A percentile compares a stretch with the other conserved stretches of the same genome.
These are phyloP conservation scores for Bolboschoenoplectus hybrid DNA, from an alignment of 202 grass and related monocot genomes.

Conservation along the genomic window DNA sequence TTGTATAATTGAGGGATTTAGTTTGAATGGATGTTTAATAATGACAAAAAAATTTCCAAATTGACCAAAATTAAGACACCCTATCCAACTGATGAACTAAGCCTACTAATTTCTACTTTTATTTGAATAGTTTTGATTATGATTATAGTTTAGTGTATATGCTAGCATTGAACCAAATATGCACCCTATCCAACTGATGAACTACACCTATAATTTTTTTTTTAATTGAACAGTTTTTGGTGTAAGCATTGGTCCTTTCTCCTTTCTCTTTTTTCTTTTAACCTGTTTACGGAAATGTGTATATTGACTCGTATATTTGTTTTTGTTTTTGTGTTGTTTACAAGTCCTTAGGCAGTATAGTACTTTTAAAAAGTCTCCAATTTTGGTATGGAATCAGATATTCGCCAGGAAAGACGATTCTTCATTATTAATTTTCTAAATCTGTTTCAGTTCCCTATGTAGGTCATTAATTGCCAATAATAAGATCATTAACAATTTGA, in stretches of 20 bases:
- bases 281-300: too few relatives aligned
- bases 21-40: not conserved
- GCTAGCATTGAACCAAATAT: not conserved
- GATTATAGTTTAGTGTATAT: too few relatives aligned
- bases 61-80: not conserved
- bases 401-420: not conserved
- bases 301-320: too few relatives aligned
- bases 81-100: not conserved
- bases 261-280: too few relatives aligned
- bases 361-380: not conserved
- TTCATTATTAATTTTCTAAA: not conserved
- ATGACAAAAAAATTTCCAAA: not conserved
- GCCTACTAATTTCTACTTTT: not conserved
- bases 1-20: not conserved
- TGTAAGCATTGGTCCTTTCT: not conserved
- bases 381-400: not conserved
- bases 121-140: not conserved
- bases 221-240: not conserved
- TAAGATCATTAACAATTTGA: not conserved
- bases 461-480: conserved; percentile 2
- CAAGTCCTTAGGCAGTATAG: not conserved
- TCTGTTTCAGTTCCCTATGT: not conserved
- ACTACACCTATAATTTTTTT: not conserved
- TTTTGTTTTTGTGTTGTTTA: too few relatives aligned
- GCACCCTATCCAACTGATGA: not conserved